Conservation (phyloP, 2,329 filamentous ascomycete genomes). For the Fusarium sp. region DNA sequence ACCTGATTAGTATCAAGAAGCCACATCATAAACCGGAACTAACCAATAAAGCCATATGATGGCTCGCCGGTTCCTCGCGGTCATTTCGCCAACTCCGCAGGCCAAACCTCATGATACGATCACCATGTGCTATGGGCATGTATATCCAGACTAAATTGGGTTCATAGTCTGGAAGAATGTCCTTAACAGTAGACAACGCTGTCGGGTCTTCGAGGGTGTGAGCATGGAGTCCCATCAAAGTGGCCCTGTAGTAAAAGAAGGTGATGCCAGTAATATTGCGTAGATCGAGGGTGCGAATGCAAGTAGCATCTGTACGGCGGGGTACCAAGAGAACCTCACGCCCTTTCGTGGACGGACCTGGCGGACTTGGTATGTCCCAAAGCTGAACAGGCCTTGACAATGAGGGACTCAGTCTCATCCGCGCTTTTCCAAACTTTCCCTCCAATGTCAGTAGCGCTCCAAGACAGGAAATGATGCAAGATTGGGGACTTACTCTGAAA, state of each 20-base stretch:
- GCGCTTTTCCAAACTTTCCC: background rate
- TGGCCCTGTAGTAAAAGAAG: background rate
- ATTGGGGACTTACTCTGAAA: background rate
- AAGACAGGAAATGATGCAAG: background rate
- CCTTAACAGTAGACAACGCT: background rate
- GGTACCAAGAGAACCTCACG: background rate
- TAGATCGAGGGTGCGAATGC: background rate
- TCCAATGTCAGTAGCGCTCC: background rate
- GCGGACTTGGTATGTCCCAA: background rate
- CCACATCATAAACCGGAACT: background rate
- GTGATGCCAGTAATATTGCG: background rate
- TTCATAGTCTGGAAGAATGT: background rate
- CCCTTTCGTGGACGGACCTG: background rate
- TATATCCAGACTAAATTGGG: background rate
- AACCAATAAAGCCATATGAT: background rate
- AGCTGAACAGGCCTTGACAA: background rate
- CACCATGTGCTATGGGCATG: background rate
- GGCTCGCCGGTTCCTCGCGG: background rate
- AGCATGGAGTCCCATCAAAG: background rate
- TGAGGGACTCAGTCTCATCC: background rate
- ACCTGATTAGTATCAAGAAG: background rate
- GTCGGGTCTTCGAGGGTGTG: background rate
- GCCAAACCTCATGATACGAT: background rate
- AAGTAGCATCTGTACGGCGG: background rate
- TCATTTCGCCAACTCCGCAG: background rate